Evolutionary conservation across 495 filamentous ascomycete species (phyloP).

Genomic region (Podospora pseudocomata): DNA sequence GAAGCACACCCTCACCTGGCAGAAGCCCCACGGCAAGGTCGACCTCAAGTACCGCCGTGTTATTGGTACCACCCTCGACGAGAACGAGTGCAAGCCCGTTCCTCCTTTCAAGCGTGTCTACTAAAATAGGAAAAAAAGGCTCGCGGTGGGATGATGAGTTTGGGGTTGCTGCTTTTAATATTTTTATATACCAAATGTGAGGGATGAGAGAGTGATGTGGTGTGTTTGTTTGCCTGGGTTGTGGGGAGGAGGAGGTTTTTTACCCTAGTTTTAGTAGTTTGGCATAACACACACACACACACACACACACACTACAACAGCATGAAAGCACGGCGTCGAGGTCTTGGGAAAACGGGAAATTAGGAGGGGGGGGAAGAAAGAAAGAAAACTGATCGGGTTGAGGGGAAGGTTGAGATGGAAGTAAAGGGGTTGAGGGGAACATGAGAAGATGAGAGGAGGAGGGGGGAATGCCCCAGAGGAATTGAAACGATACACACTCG

Average conservation of each 20-base stretch:
- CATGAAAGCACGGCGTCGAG: constrained; percentile 1
- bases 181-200: constrained; percentile 1
- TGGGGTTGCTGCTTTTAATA: constrained; percentile 1
- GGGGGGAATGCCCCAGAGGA: not conserved
- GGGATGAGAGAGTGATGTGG: constrained; percentile 2
- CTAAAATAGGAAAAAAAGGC: constrained; percentile 39
- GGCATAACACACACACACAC: not conserved
- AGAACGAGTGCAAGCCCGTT: constrained; percentile 82
- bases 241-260: constrained; percentile 1
- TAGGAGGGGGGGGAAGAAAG: not conserved
- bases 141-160: not conserved
- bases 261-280: not conserved
- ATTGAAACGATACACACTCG: constrained; percentile 2
- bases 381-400: not conserved
- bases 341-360: constrained; percentile 6
- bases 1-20: constrained; percentile 95
- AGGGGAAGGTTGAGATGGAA: not conserved
- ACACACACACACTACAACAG: not conserved
- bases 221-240: not conserved
- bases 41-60: constrained; percentile 77
- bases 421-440: not conserved
- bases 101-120: constrained; percentile 85
- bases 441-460: not conserved
- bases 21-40: constrained; percentile 75
- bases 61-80: constrained; percentile 73